Evolutionary conservation across 202 grass and related monocot genomes (phyloP).

Genomic region (Sporobolus alterniflorus): DNA sequence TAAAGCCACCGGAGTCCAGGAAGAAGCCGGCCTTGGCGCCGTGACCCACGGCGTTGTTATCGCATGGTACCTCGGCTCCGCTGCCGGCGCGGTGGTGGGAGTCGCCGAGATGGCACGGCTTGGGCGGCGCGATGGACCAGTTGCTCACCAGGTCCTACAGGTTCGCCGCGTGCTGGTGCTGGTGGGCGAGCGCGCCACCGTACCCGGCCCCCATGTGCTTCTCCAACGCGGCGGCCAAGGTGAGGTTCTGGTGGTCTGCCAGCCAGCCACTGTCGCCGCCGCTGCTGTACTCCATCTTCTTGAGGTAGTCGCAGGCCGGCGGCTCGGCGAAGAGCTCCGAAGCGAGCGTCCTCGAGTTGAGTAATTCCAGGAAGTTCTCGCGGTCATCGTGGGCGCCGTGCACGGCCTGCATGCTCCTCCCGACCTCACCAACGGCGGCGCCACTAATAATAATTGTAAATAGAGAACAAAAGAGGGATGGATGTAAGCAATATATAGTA

Average conservation of each 20-base stretch:
- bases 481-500: not conserved
- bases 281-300: slow-evolving; percentile 70
- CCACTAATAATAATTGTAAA: slow-evolving; percentile 53
- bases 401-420: slow-evolving; percentile 53
- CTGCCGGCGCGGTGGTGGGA: not conserved
- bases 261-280: slow-evolving; percentile 10
- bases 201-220: slow-evolving; percentile 47
- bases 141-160: slow-evolving; percentile 81
- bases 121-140: slow-evolving; percentile 89
- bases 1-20: slow-evolving; percentile 37
- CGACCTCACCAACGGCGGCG: slow-evolving; percentile 47
- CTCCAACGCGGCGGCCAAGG: slow-evolving; percentile 10
- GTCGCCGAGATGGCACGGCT: slow-evolving; percentile 36
- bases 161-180: slow-evolving; percentile 47
- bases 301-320: slow-evolving; percentile 88
- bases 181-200: slow-evolving; percentile 25
- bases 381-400: slow-evolving; percentile 54
- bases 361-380: slow-evolving; percentile 76
- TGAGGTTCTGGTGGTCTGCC: slow-evolving; percentile 49
- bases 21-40: slow-evolving; percentile 35
- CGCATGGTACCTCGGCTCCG: slow-evolving; percentile 22
- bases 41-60: slow-evolving; percentile 29
- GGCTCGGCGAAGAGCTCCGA: slow-evolving; percentile 72
- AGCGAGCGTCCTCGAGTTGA: slow-evolving; percentile 69
- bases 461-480: not conserved